A percentile compares a stretch with the other conserved stretches of the same genome.
These are phyloP conservation scores for Leccinum ochraceum DNA, from an alignment of 768 basidiomycete genomes.

Conservation along the genomic window DNA sequence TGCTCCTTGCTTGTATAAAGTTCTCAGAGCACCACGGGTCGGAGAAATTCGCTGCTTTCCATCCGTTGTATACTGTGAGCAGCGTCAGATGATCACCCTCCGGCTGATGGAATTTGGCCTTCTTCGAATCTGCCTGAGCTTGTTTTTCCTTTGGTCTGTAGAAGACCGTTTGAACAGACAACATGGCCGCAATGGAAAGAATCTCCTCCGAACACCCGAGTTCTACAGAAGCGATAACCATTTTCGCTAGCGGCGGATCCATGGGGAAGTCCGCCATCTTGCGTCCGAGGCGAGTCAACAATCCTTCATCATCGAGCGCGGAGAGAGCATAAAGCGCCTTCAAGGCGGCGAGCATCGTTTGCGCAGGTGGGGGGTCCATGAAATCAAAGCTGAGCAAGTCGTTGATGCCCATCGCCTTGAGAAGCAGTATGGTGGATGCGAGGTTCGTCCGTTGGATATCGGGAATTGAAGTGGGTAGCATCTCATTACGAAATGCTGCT, in stretches of 20 bases:
- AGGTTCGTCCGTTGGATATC: slow-evolving; percentile 97
- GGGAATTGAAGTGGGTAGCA: slow-evolving; percentile 96
- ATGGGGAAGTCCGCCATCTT: slow-evolving; percentile 99
- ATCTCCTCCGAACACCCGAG: slow-evolving; percentile 98
- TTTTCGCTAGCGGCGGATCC: slow-evolving; percentile 95
- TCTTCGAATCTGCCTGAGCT: slow-evolving; percentile 98
- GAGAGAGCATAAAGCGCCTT: slow-evolving; percentile 94
- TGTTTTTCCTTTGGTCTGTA: slow-evolving; percentile 99
- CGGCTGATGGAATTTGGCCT: slow-evolving; percentile 99
- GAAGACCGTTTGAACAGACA: slow-evolving; percentile 94
- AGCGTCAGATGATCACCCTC: slow-evolving; percentile 95
- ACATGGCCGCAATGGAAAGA: slow-evolving; percentile 95
- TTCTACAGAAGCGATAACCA: slow-evolving; percentile 97
- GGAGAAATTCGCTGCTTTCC: slow-evolving; percentile 95
- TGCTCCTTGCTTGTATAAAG: slow-evolving; percentile 96
- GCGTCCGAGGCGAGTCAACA: slow-evolving; percentile 89
- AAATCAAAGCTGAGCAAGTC: slow-evolving; percentile 98
- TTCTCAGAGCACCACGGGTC: slow-evolving; percentile 99
- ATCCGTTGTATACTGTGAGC: slow-evolving; percentile 95
- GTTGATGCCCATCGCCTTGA: slow-evolving; percentile 99
- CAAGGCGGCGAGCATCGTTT: slow-evolving; percentile 94
- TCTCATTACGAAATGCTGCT: slow-evolving; percentile 97
- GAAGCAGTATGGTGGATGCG: slow-evolving; percentile 86
- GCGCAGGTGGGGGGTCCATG: slow-evolving; percentile 98
- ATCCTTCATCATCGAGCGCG: slow-evolving; percentile 94